phyloP scores from a whole-genome alignment of 2,329 filamentous ascomycete genomes.

The Calonectria montana region DNA sequence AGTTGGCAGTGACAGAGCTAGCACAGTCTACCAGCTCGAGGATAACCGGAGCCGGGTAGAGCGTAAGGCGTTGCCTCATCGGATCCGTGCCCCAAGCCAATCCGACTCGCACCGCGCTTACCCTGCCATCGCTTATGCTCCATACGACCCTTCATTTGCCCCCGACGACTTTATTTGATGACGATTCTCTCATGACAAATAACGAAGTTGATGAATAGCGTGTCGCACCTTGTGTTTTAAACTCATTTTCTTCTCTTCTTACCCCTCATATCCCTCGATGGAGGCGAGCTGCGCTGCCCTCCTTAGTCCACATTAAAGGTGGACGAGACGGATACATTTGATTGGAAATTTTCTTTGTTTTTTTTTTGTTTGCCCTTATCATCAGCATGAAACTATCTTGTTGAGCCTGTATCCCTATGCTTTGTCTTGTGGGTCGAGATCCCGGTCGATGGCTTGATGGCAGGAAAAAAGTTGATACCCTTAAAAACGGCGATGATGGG shows the following conservation, averaged over 20 bases:
- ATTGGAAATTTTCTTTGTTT: slow-evolving; percentile 20
- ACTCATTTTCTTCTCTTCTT: slow-evolving; percentile 30
- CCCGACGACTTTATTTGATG: slow-evolving; percentile 46
- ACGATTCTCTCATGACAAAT: slow-evolving; percentile 44
- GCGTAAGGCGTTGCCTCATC: slow-evolving; percentile 55
- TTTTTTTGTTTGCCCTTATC: slow-evolving; percentile 27
- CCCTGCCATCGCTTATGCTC: slow-evolving; percentile 41
- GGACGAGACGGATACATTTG: slow-evolving; percentile 19
- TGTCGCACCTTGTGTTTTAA: slow-evolving; percentile 34
- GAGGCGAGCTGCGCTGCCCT: slow-evolving; percentile 10
- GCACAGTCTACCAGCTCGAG: slow-evolving; percentile 61
- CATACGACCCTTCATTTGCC: slow-evolving; percentile 46
- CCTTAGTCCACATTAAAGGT: slow-evolving; percentile 13
- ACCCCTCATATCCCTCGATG: slow-evolving; percentile 16
- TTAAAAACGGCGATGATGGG: slow-evolving; percentile 41
- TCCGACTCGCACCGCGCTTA: slow-evolving; percentile 57
- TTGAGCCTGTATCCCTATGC: slow-evolving; percentile 40
- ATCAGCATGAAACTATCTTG: slow-evolving; percentile 30
- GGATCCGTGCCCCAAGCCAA: slow-evolving; percentile 61
- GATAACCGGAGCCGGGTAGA: slow-evolving; percentile 59
- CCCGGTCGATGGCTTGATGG: slow-evolving; percentile 39
- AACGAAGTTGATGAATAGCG: slow-evolving; percentile 45
- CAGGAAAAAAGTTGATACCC: slow-evolving; percentile 52
- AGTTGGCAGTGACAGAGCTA: slow-evolving; percentile 63
- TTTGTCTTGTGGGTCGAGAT: slow-evolving; percentile 41